Percentiles rank a stretch among this genome's conserved stretches.
phyloP scores from a whole-genome alignment of 805 yeast species.

The Grigorovia yakushimaensis region DNA sequence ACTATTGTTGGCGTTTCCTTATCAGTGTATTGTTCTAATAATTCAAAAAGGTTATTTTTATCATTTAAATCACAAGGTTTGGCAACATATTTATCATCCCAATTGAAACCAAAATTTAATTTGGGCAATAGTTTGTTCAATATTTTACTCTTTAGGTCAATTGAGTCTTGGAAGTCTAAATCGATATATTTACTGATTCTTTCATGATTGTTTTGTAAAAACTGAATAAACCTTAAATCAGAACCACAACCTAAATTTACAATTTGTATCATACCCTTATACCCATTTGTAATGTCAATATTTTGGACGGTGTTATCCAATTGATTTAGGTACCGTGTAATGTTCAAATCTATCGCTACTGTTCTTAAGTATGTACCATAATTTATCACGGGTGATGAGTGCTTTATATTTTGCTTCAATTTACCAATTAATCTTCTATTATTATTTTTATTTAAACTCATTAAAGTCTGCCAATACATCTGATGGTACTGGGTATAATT shows the following conservation, averaged over 20 bases:
- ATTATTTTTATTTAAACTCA: neutral
- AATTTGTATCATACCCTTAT: slow-evolving; percentile 37
- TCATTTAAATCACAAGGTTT: slow-evolving; percentile 30
- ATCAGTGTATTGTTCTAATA: slow-evolving; percentile 5
- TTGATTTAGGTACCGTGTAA: slow-evolving; percentile 33
- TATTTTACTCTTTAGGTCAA: slow-evolving; percentile 32
- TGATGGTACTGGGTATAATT: slow-evolving; percentile 15
- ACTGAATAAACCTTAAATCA: slow-evolving; percentile 43
- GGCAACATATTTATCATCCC: slow-evolving; percentile 21
- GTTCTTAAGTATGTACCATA: slow-evolving; percentile 63
- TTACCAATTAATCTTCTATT: slow-evolving; percentile 15
- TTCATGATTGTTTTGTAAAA: slow-evolving; percentile 22
- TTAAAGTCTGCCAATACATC: slow-evolving; percentile 16
- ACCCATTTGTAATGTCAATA: no score
- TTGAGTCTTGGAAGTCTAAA: slow-evolving; percentile 41
- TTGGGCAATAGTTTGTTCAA: slow-evolving; percentile 5
- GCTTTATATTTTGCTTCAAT: slow-evolving; percentile 11
- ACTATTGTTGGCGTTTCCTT: slow-evolving; percentile 36
- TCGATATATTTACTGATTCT: slow-evolving; percentile 34
- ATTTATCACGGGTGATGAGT: slow-evolving; percentile 56
- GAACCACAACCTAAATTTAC: slow-evolving; percentile 62
- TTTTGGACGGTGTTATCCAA: neutral
- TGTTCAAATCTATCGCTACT: slow-evolving; percentile 37
- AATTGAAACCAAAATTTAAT: slow-evolving; percentile 3
- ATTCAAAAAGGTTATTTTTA: slow-evolving; percentile 16